Conservation (phyloP, 257 asterid genomes). For the Solanum virginianum region DNA sequence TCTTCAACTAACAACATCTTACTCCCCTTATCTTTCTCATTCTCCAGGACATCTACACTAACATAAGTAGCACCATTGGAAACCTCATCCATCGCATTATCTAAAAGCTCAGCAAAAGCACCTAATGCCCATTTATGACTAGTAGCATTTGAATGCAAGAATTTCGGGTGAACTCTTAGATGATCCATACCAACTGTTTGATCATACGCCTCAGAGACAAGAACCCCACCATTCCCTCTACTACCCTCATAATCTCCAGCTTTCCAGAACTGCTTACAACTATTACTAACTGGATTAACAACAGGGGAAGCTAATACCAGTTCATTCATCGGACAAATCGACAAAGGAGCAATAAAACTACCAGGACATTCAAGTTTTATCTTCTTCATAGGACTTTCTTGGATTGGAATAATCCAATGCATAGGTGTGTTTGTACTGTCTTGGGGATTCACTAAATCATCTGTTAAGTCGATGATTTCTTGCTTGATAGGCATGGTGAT, state of each 20-base stretch:
- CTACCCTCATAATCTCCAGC: background rate
- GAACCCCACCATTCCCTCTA: background rate
- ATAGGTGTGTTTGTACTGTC: background rate
- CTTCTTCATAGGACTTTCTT: background rate
- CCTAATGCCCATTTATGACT: slow-evolving; percentile 92
- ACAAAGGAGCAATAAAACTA: background rate
- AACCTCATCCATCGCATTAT: slow-evolving; percentile 70
- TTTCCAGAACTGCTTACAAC: background rate
- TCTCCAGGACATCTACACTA: slow-evolving; percentile 40
- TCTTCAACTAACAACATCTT: slow-evolving; percentile 69
- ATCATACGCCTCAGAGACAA: background rate
- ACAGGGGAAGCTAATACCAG: slow-evolving; percentile 22
- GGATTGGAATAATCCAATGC: background rate
- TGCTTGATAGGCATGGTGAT: background rate
- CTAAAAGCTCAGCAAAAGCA: slow-evolving; percentile 89
- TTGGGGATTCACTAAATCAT: background rate
- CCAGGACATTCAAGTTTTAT: background rate
- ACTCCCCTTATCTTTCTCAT: slow-evolving; percentile 18
- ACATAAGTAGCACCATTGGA: slow-evolving; percentile 63
- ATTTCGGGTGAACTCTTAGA: slow-evolving; percentile 58
- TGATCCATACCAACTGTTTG: slow-evolving; percentile 51
- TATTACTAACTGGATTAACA: background rate
- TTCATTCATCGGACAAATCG: background rate
- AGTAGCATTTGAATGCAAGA: slow-evolving; percentile 86
- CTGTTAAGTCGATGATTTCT: background rate